Evolutionary conservation across 352 stramenopile species (phyloP).

Genomic region (Stramenopiles sp.): DNA sequence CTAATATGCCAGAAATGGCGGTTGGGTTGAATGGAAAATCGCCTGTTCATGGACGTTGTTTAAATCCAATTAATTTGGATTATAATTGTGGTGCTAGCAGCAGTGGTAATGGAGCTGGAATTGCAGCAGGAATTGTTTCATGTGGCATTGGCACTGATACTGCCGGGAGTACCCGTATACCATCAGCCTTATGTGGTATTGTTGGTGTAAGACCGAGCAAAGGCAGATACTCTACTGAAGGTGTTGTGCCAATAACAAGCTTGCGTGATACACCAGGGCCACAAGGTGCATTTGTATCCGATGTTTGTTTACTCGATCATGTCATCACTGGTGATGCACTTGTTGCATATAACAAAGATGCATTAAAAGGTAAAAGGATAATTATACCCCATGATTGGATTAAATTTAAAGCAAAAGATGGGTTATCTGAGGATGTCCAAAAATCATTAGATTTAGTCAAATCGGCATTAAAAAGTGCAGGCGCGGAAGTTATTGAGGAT

Average conservation of each 20-base stretch:
- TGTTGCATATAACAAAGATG: too few species aligned
- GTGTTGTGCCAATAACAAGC: conserved; percentile 11
- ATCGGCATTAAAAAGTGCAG: too few species aligned
- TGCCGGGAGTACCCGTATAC: conserved; percentile 14
- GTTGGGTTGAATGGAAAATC: conserved; percentile 12
- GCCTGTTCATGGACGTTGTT: conserved; percentile 9
- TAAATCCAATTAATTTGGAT: conserved; percentile 11
- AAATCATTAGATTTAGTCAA: too few species aligned
- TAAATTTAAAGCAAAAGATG: too few species aligned
- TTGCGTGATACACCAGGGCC: conserved; percentile 12
- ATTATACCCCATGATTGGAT: too few species aligned
- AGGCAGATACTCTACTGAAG: neutral
- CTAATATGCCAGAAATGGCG: conserved; percentile 16
- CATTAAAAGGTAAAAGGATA: too few species aligned
- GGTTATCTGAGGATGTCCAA: too few species aligned
- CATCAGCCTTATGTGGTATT: conserved; percentile 13
- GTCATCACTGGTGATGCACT: too few species aligned
- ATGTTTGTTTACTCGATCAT: neutral
- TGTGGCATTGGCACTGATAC: conserved; percentile 16
- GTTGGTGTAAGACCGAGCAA: conserved; percentile 10
- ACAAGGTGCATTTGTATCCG: neutral
- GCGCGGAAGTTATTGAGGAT: too few species aligned
- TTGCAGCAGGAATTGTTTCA: conserved; percentile 10
- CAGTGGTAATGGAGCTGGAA: conserved; percentile 11
- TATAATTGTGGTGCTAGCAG: conserved; percentile 12